Evolutionary conservation across 768 basidiomycete genomes (phyloP).

Genomic region (Leccinum aurantiacum): DNA sequence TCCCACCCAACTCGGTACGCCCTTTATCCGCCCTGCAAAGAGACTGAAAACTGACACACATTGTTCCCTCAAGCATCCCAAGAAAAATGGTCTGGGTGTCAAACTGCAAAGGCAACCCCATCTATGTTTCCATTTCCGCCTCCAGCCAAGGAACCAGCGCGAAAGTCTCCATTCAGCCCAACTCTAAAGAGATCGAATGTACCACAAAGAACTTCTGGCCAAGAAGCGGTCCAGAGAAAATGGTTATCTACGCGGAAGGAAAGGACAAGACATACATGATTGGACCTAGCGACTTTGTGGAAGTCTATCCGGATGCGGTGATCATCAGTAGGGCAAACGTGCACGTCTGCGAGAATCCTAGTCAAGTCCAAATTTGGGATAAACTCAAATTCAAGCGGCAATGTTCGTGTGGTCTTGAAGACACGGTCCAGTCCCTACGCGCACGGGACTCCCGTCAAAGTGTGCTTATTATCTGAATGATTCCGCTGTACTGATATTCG

Average conservation of each 20-base stretch:
- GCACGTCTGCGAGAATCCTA: background rate
- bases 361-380: background rate
- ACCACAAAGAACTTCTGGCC: background rate
- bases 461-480: no score
- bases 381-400: background rate
- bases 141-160: background rate
- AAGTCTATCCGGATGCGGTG: background rate
- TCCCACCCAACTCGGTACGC: background rate
- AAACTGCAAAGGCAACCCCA: background rate
- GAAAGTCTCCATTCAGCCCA: background rate
- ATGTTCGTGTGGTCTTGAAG: no score
- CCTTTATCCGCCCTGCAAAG: background rate
- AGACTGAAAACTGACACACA: background rate
- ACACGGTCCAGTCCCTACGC: no score
- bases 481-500: no score
- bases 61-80: background rate
- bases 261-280: background rate
- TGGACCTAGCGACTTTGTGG: background rate
- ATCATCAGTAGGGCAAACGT: background rate
- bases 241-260: background rate
- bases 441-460: no score
- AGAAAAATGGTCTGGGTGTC: background rate
- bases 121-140: background rate
- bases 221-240: background rate
- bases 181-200: background rate